Base-by-base conservation (phyloP, 164 flowering plant species). In the Sextonia rubra region DNA sequence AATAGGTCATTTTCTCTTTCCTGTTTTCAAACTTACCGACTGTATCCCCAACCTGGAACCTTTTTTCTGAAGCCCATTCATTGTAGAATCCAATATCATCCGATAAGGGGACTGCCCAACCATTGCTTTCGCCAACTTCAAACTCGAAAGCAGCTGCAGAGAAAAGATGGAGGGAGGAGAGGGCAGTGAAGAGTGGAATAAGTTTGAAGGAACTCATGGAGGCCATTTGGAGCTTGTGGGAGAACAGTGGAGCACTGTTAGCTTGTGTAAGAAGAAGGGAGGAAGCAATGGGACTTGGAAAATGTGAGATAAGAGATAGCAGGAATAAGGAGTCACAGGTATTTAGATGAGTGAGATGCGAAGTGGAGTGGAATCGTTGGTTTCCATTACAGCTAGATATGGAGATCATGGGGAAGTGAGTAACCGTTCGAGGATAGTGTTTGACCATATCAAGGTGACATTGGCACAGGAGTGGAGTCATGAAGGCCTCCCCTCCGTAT, bases 51-150 rank as follows among this genome's bases (percentile, higher is more conserved):
- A 82, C 77, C 52, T 68, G 79, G 77, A 89, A 89, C 66, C 93
- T 60, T 62, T 87, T 82, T 47, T 80, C 72, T 0, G 93, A 85
- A 22, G 93, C 90, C 91, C 93, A 86, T 25, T 78, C 73, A 48
- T 86, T 86, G 86, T 87, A 89, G 69, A 80, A n/a, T 12, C 72
- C 60, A 75, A 47, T 79, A 69, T 79, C 79, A 47, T 85, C 85
- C 1, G 82, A 18, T 0, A 77, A 79, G 18, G 93, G 93, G 64
- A 87, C 82, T 4, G 69, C 73, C 91, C 93, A 89, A 1, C 87
- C 88, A 4, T 73, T 44, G 23, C 52, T 87, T 7, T 73, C 52
- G 15, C 60, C 88, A 3, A 83, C 88, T 71, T 83, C 79, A 71
- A 72, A 85, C 74, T 84, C 79, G 14, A 78, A 74, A 47, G 81